Conservation (phyloP, 768 basidiomycete species). For the Daedaleopsis sinensis region DNA sequence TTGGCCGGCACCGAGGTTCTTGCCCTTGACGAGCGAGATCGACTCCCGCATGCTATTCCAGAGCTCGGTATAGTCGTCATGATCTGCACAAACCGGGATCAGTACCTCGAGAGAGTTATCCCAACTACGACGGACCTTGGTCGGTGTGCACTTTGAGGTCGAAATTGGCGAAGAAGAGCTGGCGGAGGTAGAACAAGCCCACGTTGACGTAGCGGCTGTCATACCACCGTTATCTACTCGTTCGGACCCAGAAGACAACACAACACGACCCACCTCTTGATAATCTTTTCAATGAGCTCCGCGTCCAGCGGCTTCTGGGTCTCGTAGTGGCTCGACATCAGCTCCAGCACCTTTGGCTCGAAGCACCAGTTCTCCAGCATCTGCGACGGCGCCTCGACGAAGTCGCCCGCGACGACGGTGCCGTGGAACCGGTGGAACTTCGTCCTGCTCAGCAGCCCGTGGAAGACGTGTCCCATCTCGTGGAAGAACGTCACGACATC, state of each 20-base stretch:
- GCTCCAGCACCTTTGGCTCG: conserved; percentile 75
- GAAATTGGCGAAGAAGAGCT: conserved; percentile 83
- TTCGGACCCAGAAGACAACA: not conserved
- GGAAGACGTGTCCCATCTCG: conserved; percentile 69
- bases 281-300: conserved; percentile 77
- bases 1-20: conserved; percentile 67
- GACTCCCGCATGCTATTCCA: conserved; percentile 77
- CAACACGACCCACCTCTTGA: conserved; percentile 59
- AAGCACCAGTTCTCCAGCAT: conserved; percentile 96
- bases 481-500: conserved; percentile 93
- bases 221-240: not conserved
- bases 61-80: conserved; percentile 73
- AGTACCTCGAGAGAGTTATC: not conserved
- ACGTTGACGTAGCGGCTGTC: conserved; percentile 69
- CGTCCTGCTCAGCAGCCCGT: conserved; percentile 65
- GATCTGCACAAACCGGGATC: conserved; percentile 39
- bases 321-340: conserved; percentile 82
- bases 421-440: conserved; percentile 82
- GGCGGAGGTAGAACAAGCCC: conserved; percentile 80
- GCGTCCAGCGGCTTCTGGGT: conserved; percentile 66
- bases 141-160: conserved; percentile 77
- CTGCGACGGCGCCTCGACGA: conserved; percentile 89
- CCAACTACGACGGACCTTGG: conserved; percentile 45
- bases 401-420: conserved; percentile 60
- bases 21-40: conserved; percentile 70